Conservation (phyloP, 2,329 filamentous ascomycete genomes). For the Neonectria hederae region DNA sequence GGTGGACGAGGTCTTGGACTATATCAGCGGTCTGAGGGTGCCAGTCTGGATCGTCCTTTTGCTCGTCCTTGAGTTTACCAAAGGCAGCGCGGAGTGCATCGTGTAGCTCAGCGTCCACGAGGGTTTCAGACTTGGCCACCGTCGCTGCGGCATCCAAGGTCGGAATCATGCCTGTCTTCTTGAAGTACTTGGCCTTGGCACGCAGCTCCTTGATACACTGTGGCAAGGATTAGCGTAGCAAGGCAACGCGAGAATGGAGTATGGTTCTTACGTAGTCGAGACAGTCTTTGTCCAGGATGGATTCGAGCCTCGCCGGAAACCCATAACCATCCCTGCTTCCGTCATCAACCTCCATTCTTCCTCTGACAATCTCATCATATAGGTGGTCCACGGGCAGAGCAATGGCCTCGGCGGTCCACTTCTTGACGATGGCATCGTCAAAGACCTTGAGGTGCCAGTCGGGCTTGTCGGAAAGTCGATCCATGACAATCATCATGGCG, state of each 20-base stretch:
- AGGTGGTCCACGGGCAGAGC: slow-evolving; percentile 3
- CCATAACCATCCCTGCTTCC: too few species aligned
- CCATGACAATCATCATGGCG: slow-evolving; percentile 43
- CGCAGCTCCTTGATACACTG: slow-evolving; percentile 52
- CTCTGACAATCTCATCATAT: slow-evolving; percentile 16
- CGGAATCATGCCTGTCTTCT: slow-evolving; percentile 49
- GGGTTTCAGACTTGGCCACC: slow-evolving; percentile 36
- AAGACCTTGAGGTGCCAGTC: slow-evolving; percentile 43
- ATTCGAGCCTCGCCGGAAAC: neutral
- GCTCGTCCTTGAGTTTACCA: slow-evolving; percentile 28
- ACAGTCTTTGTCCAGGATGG: neutral
- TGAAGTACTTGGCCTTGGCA: slow-evolving; percentile 56
- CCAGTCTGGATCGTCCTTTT: slow-evolving; percentile 29
- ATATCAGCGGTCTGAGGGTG: slow-evolving; percentile 16
- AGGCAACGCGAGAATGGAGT: neutral
- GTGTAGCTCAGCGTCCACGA: slow-evolving; percentile 24
- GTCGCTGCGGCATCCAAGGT: slow-evolving; percentile 35
- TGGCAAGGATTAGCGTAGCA: neutral
- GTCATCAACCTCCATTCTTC: neutral
- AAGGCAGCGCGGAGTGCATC: slow-evolving; percentile 26
- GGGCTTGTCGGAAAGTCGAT: slow-evolving; percentile 43
- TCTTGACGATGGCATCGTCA: slow-evolving; percentile 25
- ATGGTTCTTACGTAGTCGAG: neutral
- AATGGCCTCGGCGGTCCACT: slow-evolving; percentile 28
- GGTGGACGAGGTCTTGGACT: slow-evolving; percentile 31